Evolutionary conservation across 345 rosid species (phyloP).

Genomic region (Sisymbrium irio): DNA sequence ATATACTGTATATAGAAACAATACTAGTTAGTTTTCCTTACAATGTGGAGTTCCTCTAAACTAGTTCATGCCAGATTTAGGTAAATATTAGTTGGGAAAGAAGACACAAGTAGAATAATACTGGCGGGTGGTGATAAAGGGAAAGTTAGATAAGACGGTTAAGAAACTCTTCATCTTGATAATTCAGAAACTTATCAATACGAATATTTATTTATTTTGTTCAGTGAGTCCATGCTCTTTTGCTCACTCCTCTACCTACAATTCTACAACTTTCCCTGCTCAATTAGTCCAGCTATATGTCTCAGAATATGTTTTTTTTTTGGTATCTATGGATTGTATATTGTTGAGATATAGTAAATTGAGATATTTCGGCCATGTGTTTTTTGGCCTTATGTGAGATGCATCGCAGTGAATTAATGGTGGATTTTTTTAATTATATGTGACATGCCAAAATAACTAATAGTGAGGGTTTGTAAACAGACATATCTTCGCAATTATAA

Average conservation of each 20-base stretch:
- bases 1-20: too few relatives aligned
- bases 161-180: slow-evolving; percentile 9
- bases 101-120: not conserved
- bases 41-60: not conserved
- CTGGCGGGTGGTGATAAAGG: not conserved
- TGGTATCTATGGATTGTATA: not conserved
- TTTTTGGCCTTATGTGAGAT: slow-evolving; percentile 12
- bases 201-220: not conserved
- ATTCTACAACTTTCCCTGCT: slow-evolving; percentile 12
- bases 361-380: slow-evolving; percentile 8
- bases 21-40: not conserved
- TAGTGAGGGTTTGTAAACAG: slow-evolving; percentile 14
- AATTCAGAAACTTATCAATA: not conserved
- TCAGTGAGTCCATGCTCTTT: slow-evolving; percentile 26
- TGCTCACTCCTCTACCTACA: slow-evolving; percentile 23
- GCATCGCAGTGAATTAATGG: slow-evolving; percentile 21
- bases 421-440: not conserved
- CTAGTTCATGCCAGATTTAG: not conserved
- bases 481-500: slow-evolving; percentile 15
- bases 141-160: slow-evolving; percentile 14
- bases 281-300: slow-evolving; percentile 11
- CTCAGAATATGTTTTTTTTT: not conserved
- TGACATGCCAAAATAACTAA: slow-evolving; percentile 18
- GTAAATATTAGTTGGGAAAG: slow-evolving; percentile 29
- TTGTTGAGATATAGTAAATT: not conserved